A percentile compares a stretch with the other conserved stretches of the same genome.
Evolutionary conservation across 345 rosid genomes (phyloP).

Genomic region (Salix viminalis): DNA sequence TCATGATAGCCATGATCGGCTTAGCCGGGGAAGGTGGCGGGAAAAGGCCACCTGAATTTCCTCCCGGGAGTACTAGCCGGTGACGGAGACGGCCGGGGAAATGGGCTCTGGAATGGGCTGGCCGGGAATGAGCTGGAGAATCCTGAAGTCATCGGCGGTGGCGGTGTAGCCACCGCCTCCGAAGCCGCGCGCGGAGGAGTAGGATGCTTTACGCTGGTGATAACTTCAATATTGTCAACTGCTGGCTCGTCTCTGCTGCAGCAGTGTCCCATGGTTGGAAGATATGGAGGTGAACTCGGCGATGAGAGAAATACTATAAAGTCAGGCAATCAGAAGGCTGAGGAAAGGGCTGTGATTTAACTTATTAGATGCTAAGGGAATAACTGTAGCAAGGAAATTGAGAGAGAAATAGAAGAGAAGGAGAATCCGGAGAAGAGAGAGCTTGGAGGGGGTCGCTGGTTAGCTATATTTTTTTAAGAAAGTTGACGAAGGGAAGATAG

Average conservation of each 20-base stretch:
- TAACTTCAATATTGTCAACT: constrained; percentile 21
- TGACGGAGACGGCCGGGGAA: constrained; percentile 23
- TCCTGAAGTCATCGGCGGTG: not conserved
- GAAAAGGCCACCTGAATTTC: constrained; percentile 27
- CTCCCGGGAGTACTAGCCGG: constrained; percentile 21
- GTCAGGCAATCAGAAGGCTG: constrained; percentile 31
- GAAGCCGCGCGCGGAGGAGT: not conserved
- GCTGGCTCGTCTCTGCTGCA: constrained; percentile 56
- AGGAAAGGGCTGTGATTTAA: not conserved
- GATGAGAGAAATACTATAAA: not conserved
- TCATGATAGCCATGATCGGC: constrained; percentile 28
- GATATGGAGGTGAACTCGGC: not conserved
- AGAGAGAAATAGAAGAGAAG: not conserved
- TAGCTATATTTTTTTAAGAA: not conserved
- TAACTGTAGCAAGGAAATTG: not conserved
- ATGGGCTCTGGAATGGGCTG: constrained; percentile 26
- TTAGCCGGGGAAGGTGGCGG: constrained; percentile 32
- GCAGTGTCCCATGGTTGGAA: constrained; percentile 68
- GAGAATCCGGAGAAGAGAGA: not conserved
- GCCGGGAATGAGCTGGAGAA: constrained; percentile 3
- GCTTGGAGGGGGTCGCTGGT: not conserved
- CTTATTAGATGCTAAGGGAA: not conserved
- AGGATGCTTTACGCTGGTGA: not conserved
- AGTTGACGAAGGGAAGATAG: not conserved
- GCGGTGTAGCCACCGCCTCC: constrained; percentile 11